Evolutionary conservation across 164 flowering plant species (phyloP).

Genomic region (Pachysandra terminalis): DNA sequence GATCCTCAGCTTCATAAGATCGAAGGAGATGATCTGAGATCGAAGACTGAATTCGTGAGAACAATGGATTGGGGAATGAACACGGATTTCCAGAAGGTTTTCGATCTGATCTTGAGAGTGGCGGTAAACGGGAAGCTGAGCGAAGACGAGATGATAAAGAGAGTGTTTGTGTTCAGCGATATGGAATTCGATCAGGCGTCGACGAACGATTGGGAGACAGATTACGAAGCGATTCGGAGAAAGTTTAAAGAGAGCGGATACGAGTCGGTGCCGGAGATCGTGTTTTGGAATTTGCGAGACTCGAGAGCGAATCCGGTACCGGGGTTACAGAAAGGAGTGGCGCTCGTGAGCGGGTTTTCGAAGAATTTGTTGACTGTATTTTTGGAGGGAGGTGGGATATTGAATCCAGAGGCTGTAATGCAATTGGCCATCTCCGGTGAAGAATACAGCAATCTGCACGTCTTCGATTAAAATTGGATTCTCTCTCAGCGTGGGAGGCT

Average conservation of each 20-base stretch:
- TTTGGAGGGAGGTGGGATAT: slow-evolving; percentile 33
- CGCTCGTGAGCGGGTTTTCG: slow-evolving; percentile 54
- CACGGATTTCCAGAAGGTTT: slow-evolving; percentile 33
- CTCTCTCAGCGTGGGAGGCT: neutral
- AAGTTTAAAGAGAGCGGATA: slow-evolving; percentile 34
- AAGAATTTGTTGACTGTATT: slow-evolving; percentile 47
- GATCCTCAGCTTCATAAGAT: slow-evolving; percentile 27
- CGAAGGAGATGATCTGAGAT: slow-evolving; percentile 14
- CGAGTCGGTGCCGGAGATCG: slow-evolving; percentile 40
- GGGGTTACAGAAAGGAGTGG: slow-evolving; percentile 36
- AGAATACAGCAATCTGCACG: slow-evolving; percentile 31
- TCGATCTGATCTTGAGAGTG: slow-evolving; percentile 25
- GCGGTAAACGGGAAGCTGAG: slow-evolving; percentile 15
- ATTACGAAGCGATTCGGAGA: slow-evolving; percentile 36
- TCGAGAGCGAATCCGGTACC: slow-evolving; percentile 43
- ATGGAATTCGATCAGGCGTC: slow-evolving; percentile 61
- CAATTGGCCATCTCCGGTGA: slow-evolving; percentile 31
- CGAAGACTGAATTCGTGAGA: slow-evolving; percentile 15
- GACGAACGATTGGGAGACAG: slow-evolving; percentile 43
- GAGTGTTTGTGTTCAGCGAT: slow-evolving; percentile 57
- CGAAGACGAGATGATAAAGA: slow-evolving; percentile 35
- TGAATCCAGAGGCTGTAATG: slow-evolving; percentile 40
- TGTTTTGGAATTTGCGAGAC: slow-evolving; percentile 49
- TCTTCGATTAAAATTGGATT: slow-evolving; percentile 28
- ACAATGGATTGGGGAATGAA: slow-evolving; percentile 31